A percentile compares a stretch with the other conserved stretches of the same genome.
Evolutionary conservation across 306 rosid genomes (phyloP).

Genomic region (Abrus pulchellus): DNA sequence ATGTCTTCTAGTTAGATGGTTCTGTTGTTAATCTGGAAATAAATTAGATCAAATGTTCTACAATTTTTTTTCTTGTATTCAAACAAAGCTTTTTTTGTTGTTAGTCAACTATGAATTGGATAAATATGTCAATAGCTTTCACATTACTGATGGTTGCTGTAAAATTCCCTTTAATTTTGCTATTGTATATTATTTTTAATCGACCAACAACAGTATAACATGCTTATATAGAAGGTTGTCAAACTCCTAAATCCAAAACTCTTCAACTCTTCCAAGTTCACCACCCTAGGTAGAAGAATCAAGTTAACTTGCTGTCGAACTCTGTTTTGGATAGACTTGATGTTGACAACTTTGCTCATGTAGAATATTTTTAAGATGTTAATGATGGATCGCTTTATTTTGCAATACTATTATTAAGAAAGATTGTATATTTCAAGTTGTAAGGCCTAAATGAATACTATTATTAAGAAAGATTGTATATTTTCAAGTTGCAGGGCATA

Average conservation of each 20-base stretch:
- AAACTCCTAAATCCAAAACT: no score
- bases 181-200: slow-evolving; percentile 11
- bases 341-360: no score
- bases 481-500: background rate
- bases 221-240: slow-evolving; percentile 14
- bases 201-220: background rate
- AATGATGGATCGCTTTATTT: slow-evolving; percentile 3
- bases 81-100: background rate
- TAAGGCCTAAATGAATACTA: no score
- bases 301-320: no score
- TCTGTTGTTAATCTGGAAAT: background rate
- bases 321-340: no score
- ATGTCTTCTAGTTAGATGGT: background rate
- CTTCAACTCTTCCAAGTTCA: no score
- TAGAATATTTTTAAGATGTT: slow-evolving; percentile 18
- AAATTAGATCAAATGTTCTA: background rate
- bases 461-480: no score
- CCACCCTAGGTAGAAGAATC: no score
- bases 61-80: background rate
- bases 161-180: slow-evolving; percentile 5
- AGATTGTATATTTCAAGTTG: background rate
- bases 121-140: background rate
- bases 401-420: slow-evolving; percentile 17
- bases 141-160: slow-evolving; percentile 5
- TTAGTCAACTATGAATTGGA: slow-evolving; percentile 11